Percentiles rank a stretch among this genome's conserved stretches.
Conservation (phyloP, 148 eudicot species). For the Pouteria glomerata region DNA sequence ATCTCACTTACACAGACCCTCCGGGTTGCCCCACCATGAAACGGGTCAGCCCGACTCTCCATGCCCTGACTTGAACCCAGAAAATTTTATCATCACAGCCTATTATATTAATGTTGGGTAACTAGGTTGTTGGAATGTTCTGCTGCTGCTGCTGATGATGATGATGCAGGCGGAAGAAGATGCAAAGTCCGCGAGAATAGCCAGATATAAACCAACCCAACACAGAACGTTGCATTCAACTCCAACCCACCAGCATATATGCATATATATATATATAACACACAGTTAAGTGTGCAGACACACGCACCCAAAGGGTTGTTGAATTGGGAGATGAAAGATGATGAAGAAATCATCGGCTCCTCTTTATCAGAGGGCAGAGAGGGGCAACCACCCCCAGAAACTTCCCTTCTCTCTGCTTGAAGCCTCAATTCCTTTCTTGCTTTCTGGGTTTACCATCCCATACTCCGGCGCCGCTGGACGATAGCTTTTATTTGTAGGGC, state of each 20-base stretch:
- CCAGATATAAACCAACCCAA: too few relatives aligned
- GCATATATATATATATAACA: background rate
- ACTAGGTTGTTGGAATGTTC: background rate
- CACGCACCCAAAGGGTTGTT: slow-evolving; percentile 6
- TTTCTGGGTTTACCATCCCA: too few relatives aligned
- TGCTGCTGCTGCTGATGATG: too few relatives aligned
- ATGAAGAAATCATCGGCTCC: slow-evolving; percentile 6
- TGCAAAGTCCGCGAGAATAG: too few relatives aligned
- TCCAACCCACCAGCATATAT: background rate
- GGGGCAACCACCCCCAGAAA: slow-evolving; percentile 17
- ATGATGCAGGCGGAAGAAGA: too few relatives aligned
- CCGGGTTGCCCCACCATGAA: slow-evolving; percentile 29
- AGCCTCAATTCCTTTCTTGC: background rate
- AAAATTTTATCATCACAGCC: background rate
- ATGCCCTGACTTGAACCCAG: background rate
- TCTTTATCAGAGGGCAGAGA: background rate
- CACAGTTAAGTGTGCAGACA: background rate
- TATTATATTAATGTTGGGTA: background rate
- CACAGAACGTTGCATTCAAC: too few relatives aligned
- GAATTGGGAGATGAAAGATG: background rate
- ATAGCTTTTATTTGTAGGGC: too few relatives aligned
- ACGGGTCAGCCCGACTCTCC: slow-evolving; percentile 12
- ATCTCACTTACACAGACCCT: background rate
- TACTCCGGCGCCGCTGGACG: too few relatives aligned
- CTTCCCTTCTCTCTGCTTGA: slow-evolving; percentile 4